Evolutionary conservation across 2,329 filamentous ascomycete genomes (phyloP), one percentile per base, ranked within the genome.

Genomic region (Sporothrix variecibatus): DNA sequence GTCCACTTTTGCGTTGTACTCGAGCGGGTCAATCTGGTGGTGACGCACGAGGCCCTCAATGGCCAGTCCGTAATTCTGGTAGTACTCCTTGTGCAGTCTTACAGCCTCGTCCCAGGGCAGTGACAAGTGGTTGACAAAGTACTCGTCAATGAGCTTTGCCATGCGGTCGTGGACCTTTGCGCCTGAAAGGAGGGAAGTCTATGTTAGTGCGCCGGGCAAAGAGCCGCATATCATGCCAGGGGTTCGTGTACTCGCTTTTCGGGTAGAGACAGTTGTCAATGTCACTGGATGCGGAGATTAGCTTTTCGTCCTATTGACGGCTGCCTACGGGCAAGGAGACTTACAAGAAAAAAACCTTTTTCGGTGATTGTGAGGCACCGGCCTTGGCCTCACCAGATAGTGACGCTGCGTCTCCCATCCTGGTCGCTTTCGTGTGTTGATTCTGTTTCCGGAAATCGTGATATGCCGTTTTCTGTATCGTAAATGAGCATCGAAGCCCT

Each of bases 231-330:
- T 20, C 20, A 11, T 31, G 17, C 38, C 7, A 34, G 43, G 26
- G 9, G 20, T 12, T 8, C 5, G 9, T 1, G 23, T 3, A 81
- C 88, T 83, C 80, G 94, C 93, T 95, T 83, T 92, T 94, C 0
- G 95, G 91, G 80, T 98, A 98, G 73, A 98, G 89, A 83, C 97
- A 99, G 81, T 99, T 99, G 86, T 99, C 96, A 80, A 99, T 98
- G 81, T 99, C 96, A 81, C 98, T 98, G 82, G 89, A 91, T 81
- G n/a, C 5, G 60, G 15, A 72, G 60, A 51, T 74, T 28, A 62
- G 69, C n/a, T 28, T n/a, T 6, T 20, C 2, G 26, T n/a, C 26
- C 3, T 26, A 20, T 40, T 2, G 20, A 12, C 34, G 3, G 17
- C 6, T 49, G 11, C 4, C 17, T 23, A 8, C 26, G 20, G 15